Conservation (phyloP, 2,329 filamentous ascomycete species). For the Diaporthe australafricana region DNA sequence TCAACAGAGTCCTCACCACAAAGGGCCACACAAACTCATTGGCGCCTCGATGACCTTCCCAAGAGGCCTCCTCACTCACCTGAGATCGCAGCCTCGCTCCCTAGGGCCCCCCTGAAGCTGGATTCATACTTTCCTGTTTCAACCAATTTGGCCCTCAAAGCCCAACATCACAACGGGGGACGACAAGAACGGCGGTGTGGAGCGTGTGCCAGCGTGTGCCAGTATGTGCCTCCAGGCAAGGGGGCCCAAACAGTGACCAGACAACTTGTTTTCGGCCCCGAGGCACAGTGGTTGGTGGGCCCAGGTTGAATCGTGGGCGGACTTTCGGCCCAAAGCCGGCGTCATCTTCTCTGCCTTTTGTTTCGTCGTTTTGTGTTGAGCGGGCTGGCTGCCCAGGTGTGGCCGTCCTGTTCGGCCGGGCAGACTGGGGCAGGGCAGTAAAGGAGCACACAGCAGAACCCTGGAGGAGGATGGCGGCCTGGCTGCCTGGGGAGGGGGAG, state of each 20-base stretch:
- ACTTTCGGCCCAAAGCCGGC: neutral
- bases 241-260: neutral
- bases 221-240: neutral
- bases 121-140: neutral
- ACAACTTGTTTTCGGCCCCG: conserved; percentile 17
- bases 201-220: neutral
- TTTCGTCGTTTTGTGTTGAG: neutral
- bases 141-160: neutral
- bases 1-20: no score
- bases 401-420: neutral
- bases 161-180: neutral
- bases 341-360: no score
- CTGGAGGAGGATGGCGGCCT: neutral
- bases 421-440: neutral
- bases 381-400: no score
- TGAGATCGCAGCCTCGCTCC: neutral
- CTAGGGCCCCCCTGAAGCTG: no score
- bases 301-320: neutral
- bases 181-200: neutral
- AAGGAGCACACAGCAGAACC: neutral
- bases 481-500: conserved; percentile 16
- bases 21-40: neutral
- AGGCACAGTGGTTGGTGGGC: neutral
- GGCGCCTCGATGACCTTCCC: neutral
- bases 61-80: conserved; percentile 5